Conservation (phyloP, 2,329 filamentous ascomycete species). For the Phaeomoniella chlamydospora region DNA sequence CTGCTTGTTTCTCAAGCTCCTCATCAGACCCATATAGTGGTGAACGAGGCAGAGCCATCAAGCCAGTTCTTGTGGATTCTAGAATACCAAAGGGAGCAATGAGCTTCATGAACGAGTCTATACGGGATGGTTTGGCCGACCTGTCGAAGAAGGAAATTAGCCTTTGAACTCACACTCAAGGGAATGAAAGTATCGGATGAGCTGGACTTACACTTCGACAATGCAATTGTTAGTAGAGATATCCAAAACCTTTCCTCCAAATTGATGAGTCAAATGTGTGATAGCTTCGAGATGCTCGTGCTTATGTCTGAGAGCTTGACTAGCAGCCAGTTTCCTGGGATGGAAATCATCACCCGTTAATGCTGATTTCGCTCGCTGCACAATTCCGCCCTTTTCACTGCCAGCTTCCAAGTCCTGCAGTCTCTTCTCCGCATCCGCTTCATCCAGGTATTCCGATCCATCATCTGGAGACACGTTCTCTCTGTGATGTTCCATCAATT, state of each 20-base stretch:
- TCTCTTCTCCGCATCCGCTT: conserved; percentile 14
- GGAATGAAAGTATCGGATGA: conserved; percentile 6
- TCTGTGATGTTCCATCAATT: conserved; percentile 85
- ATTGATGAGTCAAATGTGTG: conserved; percentile 93
- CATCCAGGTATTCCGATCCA: conserved; percentile 27
- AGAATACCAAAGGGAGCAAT: conserved; percentile 89
- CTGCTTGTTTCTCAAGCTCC: conserved; percentile 69
- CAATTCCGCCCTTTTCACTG: conserved; percentile 7
- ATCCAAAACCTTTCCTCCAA: conserved; percentile 92
- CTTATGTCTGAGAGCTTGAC: conserved; percentile 87
- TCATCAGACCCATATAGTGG: conserved; percentile 66
- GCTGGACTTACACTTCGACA: conserved; percentile 74
- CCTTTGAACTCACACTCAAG: conserved; percentile 7
- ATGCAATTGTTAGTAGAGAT: conserved; percentile 98
- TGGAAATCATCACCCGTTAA: conserved; percentile 54
- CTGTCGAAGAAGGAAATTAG: conserved; percentile 24
- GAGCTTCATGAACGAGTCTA: conserved; percentile 96
- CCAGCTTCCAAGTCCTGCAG: conserved; percentile 22
- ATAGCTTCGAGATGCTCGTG: conserved; percentile 95
- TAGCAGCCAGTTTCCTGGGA: conserved; percentile 70
- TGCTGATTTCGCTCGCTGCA: conserved; percentile 10
- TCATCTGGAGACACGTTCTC: conserved; percentile 51
- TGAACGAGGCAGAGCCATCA: conserved; percentile 92
- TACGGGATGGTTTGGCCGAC: conserved; percentile 82
- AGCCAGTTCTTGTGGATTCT: conserved; percentile 84